Conservation (phyloP, 108 stramenopile genomes). For the Chaetoceros muelleri region DNA sequence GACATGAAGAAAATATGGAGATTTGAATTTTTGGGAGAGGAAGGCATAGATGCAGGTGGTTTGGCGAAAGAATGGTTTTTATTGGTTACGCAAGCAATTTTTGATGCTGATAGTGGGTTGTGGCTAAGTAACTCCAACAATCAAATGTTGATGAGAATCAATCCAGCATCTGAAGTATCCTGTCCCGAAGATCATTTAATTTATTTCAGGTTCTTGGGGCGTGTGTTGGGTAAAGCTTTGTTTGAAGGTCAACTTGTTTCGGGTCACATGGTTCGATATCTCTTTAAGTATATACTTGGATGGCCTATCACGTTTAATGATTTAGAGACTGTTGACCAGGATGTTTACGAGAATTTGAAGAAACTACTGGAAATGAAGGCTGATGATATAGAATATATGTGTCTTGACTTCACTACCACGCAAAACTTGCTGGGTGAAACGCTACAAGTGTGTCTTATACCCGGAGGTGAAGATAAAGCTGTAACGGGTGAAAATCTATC, state of each 20-base stretch:
- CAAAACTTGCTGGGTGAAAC: slow-evolving; percentile 79
- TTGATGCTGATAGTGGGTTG: slow-evolving; percentile 93
- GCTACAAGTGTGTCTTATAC: slow-evolving; percentile 74
- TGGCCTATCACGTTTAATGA: slow-evolving; percentile 93
- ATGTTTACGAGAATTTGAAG: slow-evolving; percentile 70
- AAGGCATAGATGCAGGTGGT: slow-evolving; percentile 96
- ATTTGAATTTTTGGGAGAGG: slow-evolving; percentile 91
- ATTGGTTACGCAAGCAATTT: slow-evolving; percentile 79
- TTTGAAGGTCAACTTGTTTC: slow-evolving; percentile 94
- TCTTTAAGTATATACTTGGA: slow-evolving; percentile 98
- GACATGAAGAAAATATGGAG: slow-evolving; percentile 90
- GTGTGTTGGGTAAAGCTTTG: slow-evolving; percentile 93
- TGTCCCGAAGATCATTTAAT: slow-evolving; percentile 89
- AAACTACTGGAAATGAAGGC: slow-evolving; percentile 36
- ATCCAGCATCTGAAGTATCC: slow-evolving; percentile 64
- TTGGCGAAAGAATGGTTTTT: slow-evolving; percentile 94
- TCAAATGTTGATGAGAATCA: slow-evolving; percentile 90
- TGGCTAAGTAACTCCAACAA: slow-evolving; percentile 84
- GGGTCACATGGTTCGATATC: slow-evolving; percentile 92
- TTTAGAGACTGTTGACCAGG: slow-evolving; percentile 79
- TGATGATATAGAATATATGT: slow-evolving; percentile 73
- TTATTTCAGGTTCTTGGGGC: slow-evolving; percentile 93
- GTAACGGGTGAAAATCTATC: slow-evolving; percentile 92
- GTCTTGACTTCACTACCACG: slow-evolving; percentile 92
- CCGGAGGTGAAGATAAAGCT: slow-evolving; percentile 70